Conservation (phyloP, 495 filamentous ascomycete genomes). For the Hapsidospora chrysogenum region DNA sequence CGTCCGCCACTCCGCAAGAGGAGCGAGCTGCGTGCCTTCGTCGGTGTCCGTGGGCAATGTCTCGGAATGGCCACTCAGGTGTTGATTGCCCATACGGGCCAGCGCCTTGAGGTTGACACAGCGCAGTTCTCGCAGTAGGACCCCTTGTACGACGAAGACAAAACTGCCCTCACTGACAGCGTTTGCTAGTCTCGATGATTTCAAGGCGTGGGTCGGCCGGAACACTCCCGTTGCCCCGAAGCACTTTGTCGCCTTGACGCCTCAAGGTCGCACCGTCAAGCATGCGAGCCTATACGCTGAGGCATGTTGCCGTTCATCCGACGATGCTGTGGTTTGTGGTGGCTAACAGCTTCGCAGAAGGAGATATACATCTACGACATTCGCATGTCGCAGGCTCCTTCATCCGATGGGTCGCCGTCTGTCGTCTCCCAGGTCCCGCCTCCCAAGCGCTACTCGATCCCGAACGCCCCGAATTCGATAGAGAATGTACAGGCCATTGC, state of each 20-base stretch:
- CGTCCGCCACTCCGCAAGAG: no score
- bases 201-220: slow-evolving; percentile 56
- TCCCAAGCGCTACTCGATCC: slow-evolving; percentile 40
- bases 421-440: slow-evolving; percentile 33
- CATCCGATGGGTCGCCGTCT: slow-evolving; percentile 16
- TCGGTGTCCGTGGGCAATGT: slow-evolving; percentile 16
- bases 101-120: slow-evolving; percentile 58
- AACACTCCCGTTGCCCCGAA: slow-evolving; percentile 48
- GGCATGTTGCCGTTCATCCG: no score
- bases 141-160: slow-evolving; percentile 4
- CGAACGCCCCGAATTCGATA: slow-evolving; percentile 55
- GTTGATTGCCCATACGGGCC: slow-evolving; percentile 77
- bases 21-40: no score
- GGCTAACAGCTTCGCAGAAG: slow-evolving; percentile 32
- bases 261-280: slow-evolving; percentile 66
- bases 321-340: slow-evolving; percentile 51
- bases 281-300: slow-evolving; percentile 57
- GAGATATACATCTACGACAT: slow-evolving; percentile 83
- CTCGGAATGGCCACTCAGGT: slow-evolving; percentile 50
- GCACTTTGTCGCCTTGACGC: slow-evolving; percentile 67
- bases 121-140: slow-evolving; percentile 53
- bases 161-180: no score
- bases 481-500: slow-evolving; percentile 53
- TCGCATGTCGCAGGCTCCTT: slow-evolving; percentile 37
- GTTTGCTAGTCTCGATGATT: slow-evolving; percentile 31